Percentiles rank a stretch among this genome's conserved stretches.
phyloP scores from a whole-genome alignment of 1,284 basidiomycete genomes.

The Pseudozyma tsukubaensis region DNA sequence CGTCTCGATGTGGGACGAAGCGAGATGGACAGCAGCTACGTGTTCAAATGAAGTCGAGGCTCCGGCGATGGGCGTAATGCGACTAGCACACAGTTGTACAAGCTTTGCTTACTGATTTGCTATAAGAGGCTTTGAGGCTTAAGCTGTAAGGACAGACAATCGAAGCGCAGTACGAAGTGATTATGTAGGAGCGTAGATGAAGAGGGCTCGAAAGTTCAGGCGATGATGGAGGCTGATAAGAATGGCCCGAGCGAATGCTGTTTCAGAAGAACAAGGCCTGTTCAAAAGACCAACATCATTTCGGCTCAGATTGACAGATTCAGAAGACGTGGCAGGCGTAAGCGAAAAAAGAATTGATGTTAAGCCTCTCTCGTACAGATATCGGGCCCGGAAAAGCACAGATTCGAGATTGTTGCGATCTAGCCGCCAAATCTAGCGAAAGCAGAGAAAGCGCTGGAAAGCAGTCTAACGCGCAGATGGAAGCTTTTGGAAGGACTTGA shows the following conservation, averaged over 20 bases:
- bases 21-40: conserved; percentile 18
- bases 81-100: not conserved
- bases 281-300: too few species aligned
- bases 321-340: not conserved
- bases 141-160: too few species aligned
- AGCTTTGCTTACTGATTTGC: too few species aligned
- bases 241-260: too few species aligned
- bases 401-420: not conserved
- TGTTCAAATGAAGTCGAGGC: conserved; percentile 26
- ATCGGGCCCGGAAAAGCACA: not conserved
- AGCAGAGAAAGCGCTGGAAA: conserved; percentile 22
- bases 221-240: too few species aligned
- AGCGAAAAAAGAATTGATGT: not conserved
- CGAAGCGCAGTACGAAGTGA: not conserved
- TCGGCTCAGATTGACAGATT: too few species aligned
- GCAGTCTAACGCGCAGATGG: not conserved
- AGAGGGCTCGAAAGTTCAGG: not conserved
- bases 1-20: conserved; percentile 20
- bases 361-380: not conserved
- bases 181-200: not conserved
- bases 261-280: too few species aligned
- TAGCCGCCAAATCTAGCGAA: not conserved
- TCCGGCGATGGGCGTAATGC: not conserved
- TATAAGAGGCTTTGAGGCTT: too few species aligned
- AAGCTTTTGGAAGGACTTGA: conserved; percentile 21